Base-by-base conservation (phyloP, 306 rosid species). In the Dryas octopetala region DNA sequence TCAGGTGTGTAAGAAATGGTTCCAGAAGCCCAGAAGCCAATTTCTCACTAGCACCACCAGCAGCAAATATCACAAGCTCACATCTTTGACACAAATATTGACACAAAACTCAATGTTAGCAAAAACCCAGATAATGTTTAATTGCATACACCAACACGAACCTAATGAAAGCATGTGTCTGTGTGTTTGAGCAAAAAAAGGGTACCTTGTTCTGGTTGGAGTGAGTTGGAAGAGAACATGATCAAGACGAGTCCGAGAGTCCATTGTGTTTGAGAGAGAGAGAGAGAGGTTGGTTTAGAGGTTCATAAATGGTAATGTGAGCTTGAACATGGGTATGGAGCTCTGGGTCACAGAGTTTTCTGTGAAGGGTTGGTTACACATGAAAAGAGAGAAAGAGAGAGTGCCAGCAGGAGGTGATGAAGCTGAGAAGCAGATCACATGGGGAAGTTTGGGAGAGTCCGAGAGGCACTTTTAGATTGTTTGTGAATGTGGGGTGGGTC, bases 211-310 rank as follows among this genome's bases (percentile, higher is more conserved):
- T 75, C 99, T 68, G 65, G 99, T 96, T 66, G 99, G 99, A 57
- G 99, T 96, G 82, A 96, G 99, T 87, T 96, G 99, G 84, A 96
- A 96, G 74, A 90, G 93, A 51, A 85, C 93, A 83, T 96, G 89
- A 85, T 96, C 97, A 81, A 96, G 91, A 71, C 82, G 89, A 85
- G 90, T 77, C n/a, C 81, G 85, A 53, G 89, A 86, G 74, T 96
- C 98, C 99, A 96, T 96, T 85, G 72, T 44, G 48, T 44, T 41
- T 41, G 61, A 62, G 77, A 9, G 50, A 70, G 41, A 65, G 50
- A 78, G 76, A 73, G 45, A 16, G 80, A 61, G 32, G 15, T 68
- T 49, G 51, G 50, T 71, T 85, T 45, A 81, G 76, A 74, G 61
- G 70, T 65, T 84, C 81, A 79, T 58, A 28, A 28, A 28, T 28